Evolutionary conservation across 768 basidiomycete species (phyloP).

Genomic region (Cyathus striatus): DNA sequence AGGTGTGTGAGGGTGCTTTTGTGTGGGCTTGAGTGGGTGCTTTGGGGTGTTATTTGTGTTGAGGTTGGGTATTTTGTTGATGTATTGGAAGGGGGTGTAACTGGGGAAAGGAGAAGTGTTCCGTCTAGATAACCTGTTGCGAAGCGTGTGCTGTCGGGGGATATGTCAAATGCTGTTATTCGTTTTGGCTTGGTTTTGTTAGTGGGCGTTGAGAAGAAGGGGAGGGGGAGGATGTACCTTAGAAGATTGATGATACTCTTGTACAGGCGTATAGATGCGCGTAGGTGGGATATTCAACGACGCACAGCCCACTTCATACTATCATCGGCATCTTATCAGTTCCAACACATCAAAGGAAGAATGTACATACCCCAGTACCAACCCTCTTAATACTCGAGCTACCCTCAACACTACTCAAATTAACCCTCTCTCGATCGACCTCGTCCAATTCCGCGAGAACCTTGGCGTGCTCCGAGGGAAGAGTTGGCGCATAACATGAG

Average conservation of each 20-base stretch:
- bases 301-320: constrained; percentile 44
- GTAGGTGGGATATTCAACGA: constrained; percentile 43
- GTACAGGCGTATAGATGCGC: constrained; percentile 42
- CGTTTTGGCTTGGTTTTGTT: constrained; percentile 50
- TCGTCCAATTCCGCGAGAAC: constrained; percentile 49
- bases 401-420: constrained; percentile 41
- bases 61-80: constrained; percentile 13
- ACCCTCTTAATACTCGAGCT: constrained; percentile 33
- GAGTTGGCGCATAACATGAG: constrained; percentile 57
- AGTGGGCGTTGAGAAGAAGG: constrained; percentile 8
- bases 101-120: constrained; percentile 45
- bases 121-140: constrained; percentile 61
- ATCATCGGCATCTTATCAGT: too few relatives aligned
- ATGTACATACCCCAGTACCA: constrained; percentile 22
- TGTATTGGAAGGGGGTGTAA: too few relatives aligned
- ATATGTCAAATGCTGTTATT: constrained; percentile 60
- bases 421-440: constrained; percentile 43
- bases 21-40: constrained; percentile 31
- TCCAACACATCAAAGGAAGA: constrained; percentile 4
- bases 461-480: constrained; percentile 61
- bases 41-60: constrained; percentile 10
- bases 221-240: not conserved
- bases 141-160: constrained; percentile 53
- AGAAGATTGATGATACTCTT: constrained; percentile 38
- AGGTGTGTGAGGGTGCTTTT: constrained; percentile 51